Evolutionary conservation across 495 filamentous ascomycete genomes (phyloP), one percentile per base, ranked within the genome.

Genomic region (Trichoderma erinaceum): DNA sequence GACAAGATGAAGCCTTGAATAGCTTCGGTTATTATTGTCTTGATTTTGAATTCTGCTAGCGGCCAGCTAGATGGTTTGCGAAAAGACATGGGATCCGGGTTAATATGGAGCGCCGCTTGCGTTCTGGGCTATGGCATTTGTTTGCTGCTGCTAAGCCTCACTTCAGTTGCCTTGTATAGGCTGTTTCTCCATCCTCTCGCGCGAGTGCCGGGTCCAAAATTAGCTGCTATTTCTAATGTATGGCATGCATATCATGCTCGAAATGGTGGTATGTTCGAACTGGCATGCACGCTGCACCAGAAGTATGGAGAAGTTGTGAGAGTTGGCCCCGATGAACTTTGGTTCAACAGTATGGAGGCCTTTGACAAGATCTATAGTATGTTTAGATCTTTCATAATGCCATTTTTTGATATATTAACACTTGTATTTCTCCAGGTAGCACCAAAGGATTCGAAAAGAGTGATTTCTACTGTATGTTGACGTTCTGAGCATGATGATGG

Each of bases 251-350:
- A 68, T 16, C 72, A 78, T 16, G 73, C 72, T 0, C 70, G 73
- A 2, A 64, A 77, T 16, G 77, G 78, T 0, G 68, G 71, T 5
- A 74, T 77, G 69, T 63, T 73, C 21, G 63, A 70, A 6, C 41
- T 81, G 16, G 71, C 69, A 0, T 74, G 76, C 48, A 68, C 67
- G 0, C 72, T 88, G 10, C 87, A 88, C 67, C 32, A 71, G 21
- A 73, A 73, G 27, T 85, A 87, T 71, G 87, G 86, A 0, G 74
- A 77, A 1, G 72, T 83, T 1, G 86, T 90, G 32, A 81, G 86
- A 1, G 74, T 88, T 13, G 86, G 86, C 0, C 86, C 86, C 0
- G 80, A 83, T 43, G 77, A 79, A 38, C 74, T 89, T 12, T 87
- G 82, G 65, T 78, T 88, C 11, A 73, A 80, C 43, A 81, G 81